Evolutionary conservation across 2,329 filamentous ascomycete genomes (phyloP).

Genomic region (Nannizziopsis arthrosporioides): DNA sequence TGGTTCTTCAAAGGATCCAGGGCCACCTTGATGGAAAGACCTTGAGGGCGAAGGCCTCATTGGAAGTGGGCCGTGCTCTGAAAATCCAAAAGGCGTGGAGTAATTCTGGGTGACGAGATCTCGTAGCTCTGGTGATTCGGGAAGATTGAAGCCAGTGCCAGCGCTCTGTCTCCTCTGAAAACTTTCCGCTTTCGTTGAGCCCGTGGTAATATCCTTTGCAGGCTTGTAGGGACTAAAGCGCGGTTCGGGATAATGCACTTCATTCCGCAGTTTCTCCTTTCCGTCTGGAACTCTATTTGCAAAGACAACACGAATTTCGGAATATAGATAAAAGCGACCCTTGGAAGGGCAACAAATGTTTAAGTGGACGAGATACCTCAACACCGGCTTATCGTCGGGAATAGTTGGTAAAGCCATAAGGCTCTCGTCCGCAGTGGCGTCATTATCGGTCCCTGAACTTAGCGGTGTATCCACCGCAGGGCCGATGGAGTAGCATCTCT

Average conservation of each 20-base stretch:
- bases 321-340: slow-evolving; percentile 80
- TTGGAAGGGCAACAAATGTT: slow-evolving; percentile 82
- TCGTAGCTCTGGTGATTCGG: background rate
- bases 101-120: background rate
- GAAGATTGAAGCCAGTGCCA: slow-evolving; percentile 32
- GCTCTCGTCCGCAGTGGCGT: slow-evolving; percentile 45
- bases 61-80: too few species aligned
- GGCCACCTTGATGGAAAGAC: too few species aligned
- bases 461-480: slow-evolving; percentile 65
- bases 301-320: slow-evolving; percentile 86
- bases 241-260: slow-evolving; percentile 80
- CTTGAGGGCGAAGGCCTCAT: too few species aligned
- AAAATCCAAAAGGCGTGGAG: too few species aligned
- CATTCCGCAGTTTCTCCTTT: slow-evolving; percentile 82
- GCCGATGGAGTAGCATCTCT: slow-evolving; percentile 82
- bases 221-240: slow-evolving; percentile 76
- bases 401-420: slow-evolving; percentile 36
- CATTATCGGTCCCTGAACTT: slow-evolving; percentile 30
- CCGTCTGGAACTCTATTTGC: slow-evolving; percentile 92
- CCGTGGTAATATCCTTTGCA: slow-evolving; percentile 36
- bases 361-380: slow-evolving; percentile 83
- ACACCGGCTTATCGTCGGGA: slow-evolving; percentile 48
- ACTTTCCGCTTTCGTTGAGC: slow-evolving; percentile 43
- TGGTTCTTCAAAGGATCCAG: background rate
- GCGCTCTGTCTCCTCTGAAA: slow-evolving; percentile 48